Evolutionary conservation across 345 rosid genomes (phyloP).

Genomic region (Salix brachista): DNA sequence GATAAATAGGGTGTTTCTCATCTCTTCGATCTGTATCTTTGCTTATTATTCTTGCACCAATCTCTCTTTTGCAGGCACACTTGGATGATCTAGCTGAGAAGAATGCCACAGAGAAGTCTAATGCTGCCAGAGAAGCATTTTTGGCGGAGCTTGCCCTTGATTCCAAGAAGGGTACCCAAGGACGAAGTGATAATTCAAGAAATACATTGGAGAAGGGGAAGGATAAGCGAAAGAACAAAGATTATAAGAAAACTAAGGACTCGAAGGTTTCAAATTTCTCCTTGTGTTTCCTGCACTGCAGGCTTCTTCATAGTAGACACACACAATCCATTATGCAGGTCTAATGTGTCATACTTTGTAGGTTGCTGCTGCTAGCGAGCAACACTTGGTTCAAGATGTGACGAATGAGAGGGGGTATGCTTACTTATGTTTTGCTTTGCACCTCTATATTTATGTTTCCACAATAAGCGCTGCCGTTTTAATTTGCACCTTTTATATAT

Average conservation of each 20-base stretch:
- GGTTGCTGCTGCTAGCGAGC: constrained; percentile 50
- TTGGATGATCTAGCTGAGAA: constrained; percentile 91
- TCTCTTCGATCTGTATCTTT: constrained; percentile 6
- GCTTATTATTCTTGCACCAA: neutral
- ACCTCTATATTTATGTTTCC: constrained; percentile 1
- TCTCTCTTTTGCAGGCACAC: constrained; percentile 44
- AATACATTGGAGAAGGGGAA: constrained; percentile 70
- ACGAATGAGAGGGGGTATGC: constrained; percentile 53
- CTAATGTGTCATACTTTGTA: constrained; percentile 32
- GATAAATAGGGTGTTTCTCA: constrained; percentile 8
- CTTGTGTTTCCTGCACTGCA: constrained; percentile 2
- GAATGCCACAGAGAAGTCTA: constrained; percentile 93
- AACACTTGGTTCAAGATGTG: constrained; percentile 36
- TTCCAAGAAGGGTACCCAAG: constrained; percentile 59
- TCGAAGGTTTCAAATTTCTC: constrained; percentile 46
- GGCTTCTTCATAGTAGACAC: neutral
- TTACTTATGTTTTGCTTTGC: constrained; percentile 4
- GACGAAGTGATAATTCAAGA: constrained; percentile 54
- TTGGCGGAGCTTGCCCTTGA: constrained; percentile 92
- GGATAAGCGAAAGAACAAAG: constrained; percentile 79
- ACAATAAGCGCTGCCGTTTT: neutral
- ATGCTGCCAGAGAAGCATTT: constrained; percentile 97
- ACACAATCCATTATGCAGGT: neutral
- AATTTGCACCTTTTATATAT: constrained; percentile 1
- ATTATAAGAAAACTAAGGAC: constrained; percentile 65